Evolutionary conservation across 257 asterid species (phyloP).

Genomic region (Gardenia jasminoides): DNA sequence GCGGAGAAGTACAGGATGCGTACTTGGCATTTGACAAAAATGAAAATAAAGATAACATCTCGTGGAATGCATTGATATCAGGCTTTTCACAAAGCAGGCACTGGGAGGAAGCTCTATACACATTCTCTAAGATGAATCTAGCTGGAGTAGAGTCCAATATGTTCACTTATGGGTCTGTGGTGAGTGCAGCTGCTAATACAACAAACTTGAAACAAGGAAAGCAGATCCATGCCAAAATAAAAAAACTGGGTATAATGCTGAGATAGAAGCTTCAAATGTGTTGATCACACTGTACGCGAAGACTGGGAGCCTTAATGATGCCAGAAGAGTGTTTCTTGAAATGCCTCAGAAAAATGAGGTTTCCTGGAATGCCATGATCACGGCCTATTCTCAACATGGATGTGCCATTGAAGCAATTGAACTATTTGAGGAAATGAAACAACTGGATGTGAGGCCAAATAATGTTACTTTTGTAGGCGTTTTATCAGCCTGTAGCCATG

Average conservation of each 20-base stretch:
- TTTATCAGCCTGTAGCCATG: conserved; percentile 90
- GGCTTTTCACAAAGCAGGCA: conserved; percentile 84
- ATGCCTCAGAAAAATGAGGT: conserved; percentile 67
- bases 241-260: conserved; percentile 54
- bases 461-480: conserved; percentile 75
- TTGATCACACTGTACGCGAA: conserved; percentile 77
- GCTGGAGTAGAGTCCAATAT: conserved; percentile 60
- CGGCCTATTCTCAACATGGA: conserved; percentile 91
- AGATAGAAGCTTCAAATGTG: conserved; percentile 75
- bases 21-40: conserved; percentile 54
- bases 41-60: conserved; percentile 44
- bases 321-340: conserved; percentile 53
- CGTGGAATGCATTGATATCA: conserved; percentile 86
- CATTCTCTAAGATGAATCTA: conserved; percentile 60
- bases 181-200: conserved; percentile 82
- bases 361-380: conserved; percentile 91
- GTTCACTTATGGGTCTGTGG: conserved; percentile 80
- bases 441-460: conserved; percentile 50
- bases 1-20: conserved; percentile 66
- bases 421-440: conserved; percentile 68
- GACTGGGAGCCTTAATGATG: conserved; percentile 69
- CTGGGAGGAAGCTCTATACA: conserved; percentile 66
- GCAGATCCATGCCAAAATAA: conserved; percentile 62
- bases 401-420: conserved; percentile 63
- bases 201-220: conserved; percentile 61